Conservation (phyloP, 139 green algal genomes). For the Chlamydomonas applanata region DNA sequence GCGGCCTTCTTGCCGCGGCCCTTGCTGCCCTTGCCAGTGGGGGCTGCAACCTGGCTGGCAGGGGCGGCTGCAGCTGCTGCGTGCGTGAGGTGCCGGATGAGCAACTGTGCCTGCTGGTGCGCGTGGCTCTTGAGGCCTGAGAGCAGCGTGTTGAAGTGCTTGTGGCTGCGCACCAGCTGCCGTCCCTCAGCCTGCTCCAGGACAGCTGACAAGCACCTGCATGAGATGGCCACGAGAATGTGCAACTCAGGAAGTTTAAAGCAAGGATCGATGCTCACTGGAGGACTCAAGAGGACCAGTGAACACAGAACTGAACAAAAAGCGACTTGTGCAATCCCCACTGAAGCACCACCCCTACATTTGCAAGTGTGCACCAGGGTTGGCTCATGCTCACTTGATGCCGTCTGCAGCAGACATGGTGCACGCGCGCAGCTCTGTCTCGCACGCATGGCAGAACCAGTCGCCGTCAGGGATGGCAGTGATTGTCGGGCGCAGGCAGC, state of each 20-base stretch:
- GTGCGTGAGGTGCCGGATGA: not conserved
- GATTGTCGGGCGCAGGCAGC: slow-evolving; percentile 31
- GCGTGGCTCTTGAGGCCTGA: slow-evolving; percentile 20
- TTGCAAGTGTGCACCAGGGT: too few species aligned
- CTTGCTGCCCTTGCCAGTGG: not conserved
- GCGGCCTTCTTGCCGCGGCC: not conserved
- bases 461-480: not conserved
- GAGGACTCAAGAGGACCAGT: too few species aligned
- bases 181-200: slow-evolving; percentile 31
- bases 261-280: too few species aligned
- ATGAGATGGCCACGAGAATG: not conserved
- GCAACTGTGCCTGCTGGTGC: slow-evolving; percentile 9
- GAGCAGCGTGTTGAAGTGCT: slow-evolving; percentile 22
- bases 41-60: too few species aligned
- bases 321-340: too few species aligned
- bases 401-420: not conserved
- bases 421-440: slow-evolving; percentile 29
- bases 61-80: not conserved
- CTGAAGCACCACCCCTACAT: too few species aligned
- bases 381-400: not conserved
- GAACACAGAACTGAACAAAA: too few species aligned
- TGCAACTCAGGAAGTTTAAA: not conserved
- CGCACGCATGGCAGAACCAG: slow-evolving; percentile 44
- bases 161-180: slow-evolving; percentile 16
- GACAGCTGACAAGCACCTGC: slow-evolving; percentile 14